phyloP scores from a whole-genome alignment of 345 rosid species.

The Bruguiera gymnorhiza region DNA sequence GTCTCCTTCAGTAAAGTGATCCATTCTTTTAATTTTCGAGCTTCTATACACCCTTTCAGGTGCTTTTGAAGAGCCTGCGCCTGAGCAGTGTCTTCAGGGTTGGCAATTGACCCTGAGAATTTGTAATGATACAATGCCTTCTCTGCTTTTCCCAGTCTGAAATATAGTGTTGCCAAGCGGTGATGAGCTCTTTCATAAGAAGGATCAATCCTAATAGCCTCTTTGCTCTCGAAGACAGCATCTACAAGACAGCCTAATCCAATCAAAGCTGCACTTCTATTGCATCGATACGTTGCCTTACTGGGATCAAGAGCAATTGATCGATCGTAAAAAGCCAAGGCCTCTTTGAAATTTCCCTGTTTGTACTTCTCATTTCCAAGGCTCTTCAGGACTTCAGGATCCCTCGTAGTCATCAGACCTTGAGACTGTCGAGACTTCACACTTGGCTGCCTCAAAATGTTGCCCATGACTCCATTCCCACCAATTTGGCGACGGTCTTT shows the following conservation, averaged over 20 bases:
- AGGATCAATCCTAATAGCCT: conserved; percentile 67
- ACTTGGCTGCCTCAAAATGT: conserved; percentile 54
- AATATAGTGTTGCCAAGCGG: conserved; percentile 56
- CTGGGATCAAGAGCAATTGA: conserved; percentile 64
- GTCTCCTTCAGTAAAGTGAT: conserved; percentile 44
- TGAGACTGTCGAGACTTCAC: conserved; percentile 26
- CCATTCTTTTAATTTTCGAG: conserved; percentile 52
- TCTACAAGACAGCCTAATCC: conserved; percentile 72
- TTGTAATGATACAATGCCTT: conserved; percentile 55
- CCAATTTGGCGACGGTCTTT: conserved; percentile 28
- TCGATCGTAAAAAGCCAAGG: conserved; percentile 64
- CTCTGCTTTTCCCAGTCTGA: conserved; percentile 64
- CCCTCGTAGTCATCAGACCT: conserved; percentile 29
- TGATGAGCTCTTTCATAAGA: conserved; percentile 63
- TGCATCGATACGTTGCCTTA: conserved; percentile 70
- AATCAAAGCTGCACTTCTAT: conserved; percentile 80
- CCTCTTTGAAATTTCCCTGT: conserved; percentile 67
- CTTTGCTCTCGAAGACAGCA: conserved; percentile 69
- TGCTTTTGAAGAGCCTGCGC: conserved; percentile 43
- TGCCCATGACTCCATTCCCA: conserved; percentile 53
- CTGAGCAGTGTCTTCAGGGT: conserved; percentile 39
- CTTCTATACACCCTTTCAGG: conserved; percentile 37
- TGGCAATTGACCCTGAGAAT: conserved; percentile 33
- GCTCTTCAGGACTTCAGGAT: conserved; percentile 63
- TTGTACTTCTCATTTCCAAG: conserved; percentile 78